Evolutionary conservation across 495 filamentous ascomycete species (phyloP).

Genomic region (Penicillium argentinense): DNA sequence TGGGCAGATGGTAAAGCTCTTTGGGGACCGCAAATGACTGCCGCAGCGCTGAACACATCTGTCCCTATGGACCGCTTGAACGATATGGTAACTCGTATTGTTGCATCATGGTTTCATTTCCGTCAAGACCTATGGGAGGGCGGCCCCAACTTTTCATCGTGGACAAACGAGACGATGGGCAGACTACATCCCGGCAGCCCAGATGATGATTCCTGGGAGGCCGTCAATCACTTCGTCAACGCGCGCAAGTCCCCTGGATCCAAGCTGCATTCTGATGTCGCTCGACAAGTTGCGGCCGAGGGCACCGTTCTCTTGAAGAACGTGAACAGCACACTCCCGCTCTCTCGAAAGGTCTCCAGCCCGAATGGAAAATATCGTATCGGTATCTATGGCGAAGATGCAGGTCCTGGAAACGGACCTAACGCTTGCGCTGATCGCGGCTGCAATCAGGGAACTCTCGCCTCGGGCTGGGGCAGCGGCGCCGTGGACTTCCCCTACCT

Average conservation of each 20-base stretch:
- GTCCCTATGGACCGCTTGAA: slow-evolving; percentile 81
- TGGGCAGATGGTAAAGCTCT: slow-evolving; percentile 79
- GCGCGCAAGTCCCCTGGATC: slow-evolving; percentile 57
- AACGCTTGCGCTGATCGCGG: slow-evolving; percentile 76
- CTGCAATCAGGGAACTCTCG: slow-evolving; percentile 83
- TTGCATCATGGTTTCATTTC: slow-evolving; percentile 90
- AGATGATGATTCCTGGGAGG: slow-evolving; percentile 49
- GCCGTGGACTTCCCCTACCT: slow-evolving; percentile 86
- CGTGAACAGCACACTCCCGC: slow-evolving; percentile 58
- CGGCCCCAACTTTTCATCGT: slow-evolving; percentile 88
- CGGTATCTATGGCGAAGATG: slow-evolving; percentile 85
- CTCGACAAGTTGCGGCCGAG: slow-evolving; percentile 74
- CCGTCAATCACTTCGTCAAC: slow-evolving; percentile 78
- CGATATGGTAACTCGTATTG: slow-evolving; percentile 91
- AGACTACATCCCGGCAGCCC: slow-evolving; percentile 63
- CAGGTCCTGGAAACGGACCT: slow-evolving; percentile 64
- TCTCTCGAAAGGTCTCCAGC: slow-evolving; percentile 53
- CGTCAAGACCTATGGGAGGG: slow-evolving; percentile 73
- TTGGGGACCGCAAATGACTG: slow-evolving; percentile 78
- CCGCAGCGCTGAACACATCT: slow-evolving; percentile 76
- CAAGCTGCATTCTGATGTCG: slow-evolving; percentile 66
- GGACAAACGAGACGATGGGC: slow-evolving; percentile 72
- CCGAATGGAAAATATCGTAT: slow-evolving; percentile 51
- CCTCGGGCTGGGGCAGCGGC: slow-evolving; percentile 87
- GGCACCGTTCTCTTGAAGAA: slow-evolving; percentile 89